Conservation (phyloP, 805 yeast species). For the Candida schatavii region DNA sequence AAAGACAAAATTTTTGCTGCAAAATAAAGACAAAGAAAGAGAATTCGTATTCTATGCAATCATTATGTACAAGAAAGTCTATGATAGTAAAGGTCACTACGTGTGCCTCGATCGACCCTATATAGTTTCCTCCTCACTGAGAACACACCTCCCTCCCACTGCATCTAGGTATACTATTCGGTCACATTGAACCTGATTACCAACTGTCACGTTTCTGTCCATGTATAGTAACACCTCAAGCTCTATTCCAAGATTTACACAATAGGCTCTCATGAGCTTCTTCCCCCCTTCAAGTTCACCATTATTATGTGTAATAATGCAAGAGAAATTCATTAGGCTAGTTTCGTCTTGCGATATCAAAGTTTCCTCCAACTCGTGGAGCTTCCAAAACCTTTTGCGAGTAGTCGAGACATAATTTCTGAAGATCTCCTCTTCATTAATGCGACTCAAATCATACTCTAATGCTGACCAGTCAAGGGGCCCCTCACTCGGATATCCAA, state of each 20-base stretch:
- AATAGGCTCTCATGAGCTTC: conserved; percentile 41
- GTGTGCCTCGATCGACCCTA: no score
- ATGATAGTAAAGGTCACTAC: no score
- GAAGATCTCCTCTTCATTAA: conserved; percentile 14
- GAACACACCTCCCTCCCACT: conserved; percentile 36
- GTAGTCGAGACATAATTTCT: conserved; percentile 12
- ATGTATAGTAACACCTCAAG: conserved; percentile 36
- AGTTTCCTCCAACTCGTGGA: conserved; percentile 19
- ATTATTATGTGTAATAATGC: background rate
- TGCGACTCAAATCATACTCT: conserved; percentile 11
- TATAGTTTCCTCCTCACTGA: background rate
- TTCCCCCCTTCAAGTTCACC: background rate
- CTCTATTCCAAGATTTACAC: conserved; percentile 45
- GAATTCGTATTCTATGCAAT: no score
- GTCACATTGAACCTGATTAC: conserved; percentile 46
- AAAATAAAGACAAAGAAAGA: no score
- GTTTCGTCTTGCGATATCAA: background rate
- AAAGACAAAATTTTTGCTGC: no score
- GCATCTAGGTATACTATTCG: conserved; percentile 43
- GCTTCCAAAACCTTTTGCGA: conserved; percentile 22
- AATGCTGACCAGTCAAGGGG: conserved; percentile 19
- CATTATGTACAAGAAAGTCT: no score
- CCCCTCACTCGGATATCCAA: conserved; percentile 36
- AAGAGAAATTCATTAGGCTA: background rate
- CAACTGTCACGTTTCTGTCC: conserved; percentile 27